Conservation (phyloP, 305 asterid species). For the Fraxinus sp. region DNA sequence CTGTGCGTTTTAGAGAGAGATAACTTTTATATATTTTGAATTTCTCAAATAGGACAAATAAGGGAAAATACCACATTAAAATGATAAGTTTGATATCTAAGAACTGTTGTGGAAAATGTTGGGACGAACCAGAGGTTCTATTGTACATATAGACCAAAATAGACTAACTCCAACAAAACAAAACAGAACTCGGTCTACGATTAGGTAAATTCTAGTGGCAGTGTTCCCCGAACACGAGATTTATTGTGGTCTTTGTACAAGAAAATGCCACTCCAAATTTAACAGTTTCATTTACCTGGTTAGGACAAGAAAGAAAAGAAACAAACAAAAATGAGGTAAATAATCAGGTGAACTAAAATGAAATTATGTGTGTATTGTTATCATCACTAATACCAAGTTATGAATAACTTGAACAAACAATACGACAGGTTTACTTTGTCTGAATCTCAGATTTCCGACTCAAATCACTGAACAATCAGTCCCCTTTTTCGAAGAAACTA, state of each 20-base stretch:
- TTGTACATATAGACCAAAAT: neutral
- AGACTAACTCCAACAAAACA: neutral
- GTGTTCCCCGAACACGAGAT: neutral
- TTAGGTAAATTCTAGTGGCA: neutral
- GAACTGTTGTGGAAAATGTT: neutral
- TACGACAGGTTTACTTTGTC: neutral
- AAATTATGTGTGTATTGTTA: neutral
- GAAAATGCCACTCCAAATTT: constrained; percentile 10
- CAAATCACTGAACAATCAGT: neutral
- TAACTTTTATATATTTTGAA: neutral
- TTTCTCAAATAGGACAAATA: neutral
- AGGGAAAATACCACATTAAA: neutral
- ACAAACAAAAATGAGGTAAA: neutral
- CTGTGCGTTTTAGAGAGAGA: too few relatives aligned
- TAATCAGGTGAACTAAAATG: neutral
- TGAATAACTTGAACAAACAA: neutral
- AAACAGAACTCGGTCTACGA: neutral
- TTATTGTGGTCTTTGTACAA: neutral
- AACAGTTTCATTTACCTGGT: constrained; percentile 36
- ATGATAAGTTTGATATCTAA: neutral
- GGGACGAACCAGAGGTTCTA: neutral
- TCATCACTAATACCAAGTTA: neutral
- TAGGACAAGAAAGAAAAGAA: neutral
- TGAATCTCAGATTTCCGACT: neutral
- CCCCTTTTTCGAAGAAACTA: neutral